Evolutionary conservation across 2,329 filamentous ascomycete genomes (phyloP), one percentile per base, ranked within the genome.

Genomic region (Fusarium sp.): DNA sequence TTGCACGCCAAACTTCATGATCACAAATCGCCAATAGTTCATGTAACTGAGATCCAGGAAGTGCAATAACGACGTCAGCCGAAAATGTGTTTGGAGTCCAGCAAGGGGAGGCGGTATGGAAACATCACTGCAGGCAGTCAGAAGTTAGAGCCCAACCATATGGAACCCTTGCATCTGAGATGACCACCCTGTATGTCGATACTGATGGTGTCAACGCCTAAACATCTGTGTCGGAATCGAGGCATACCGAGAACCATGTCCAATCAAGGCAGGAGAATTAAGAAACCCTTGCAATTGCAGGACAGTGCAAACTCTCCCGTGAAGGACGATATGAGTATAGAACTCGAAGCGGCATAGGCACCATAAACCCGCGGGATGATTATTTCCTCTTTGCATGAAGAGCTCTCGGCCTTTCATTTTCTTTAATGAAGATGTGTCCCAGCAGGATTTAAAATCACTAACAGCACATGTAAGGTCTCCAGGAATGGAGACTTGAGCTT

Each of bases 401-500:
- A 52, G 25, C 35, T 52, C 49, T 60, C 21, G 25, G 33, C 44
- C 23, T 32, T 63, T 44, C 50, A 43, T 42, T 33, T 63, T 49
- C 59, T 63, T 70, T 58, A 28, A 66, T 66, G 43, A 61, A 62
- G 44, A 64, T 62, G 64, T 66, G 47, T 57, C 64, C 50, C 43
- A 64, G 58, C 56, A 53, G 50, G 21, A 38, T 60, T 38, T 30
- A 44, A 60, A 70, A 35, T 66, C 69, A 72, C 67, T 67, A 61
- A 52, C 30, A 43, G 63, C 25, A 42, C 52, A 37, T 35, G 59
- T 37, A 44, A 21, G 25, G 58, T 63, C 42, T 64, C 56, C 59
- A 64, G 60, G 60, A 74, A 59, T 69, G 67, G 64, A 64, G 47
- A 66, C 44, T 64, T 54, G 58, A 50, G 50, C 23, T 63, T 53